A percentile compares a stretch with the other conserved stretches of the same genome.
These are phyloP conservation scores for Ophiorrhiza pumila DNA, from an alignment of 257 asterid species.

Conservation along the genomic window DNA sequence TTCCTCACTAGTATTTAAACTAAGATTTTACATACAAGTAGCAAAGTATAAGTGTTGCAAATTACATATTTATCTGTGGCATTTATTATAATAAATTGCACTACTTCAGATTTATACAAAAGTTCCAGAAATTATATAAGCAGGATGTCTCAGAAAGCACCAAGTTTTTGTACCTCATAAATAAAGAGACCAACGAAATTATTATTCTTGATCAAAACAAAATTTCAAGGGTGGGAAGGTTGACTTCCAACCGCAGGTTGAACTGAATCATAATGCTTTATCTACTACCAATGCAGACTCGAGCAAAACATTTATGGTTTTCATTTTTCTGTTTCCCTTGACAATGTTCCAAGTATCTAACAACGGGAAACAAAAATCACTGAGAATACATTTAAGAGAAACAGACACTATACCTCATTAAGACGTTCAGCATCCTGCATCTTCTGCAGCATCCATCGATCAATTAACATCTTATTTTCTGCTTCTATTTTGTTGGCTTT, in stretches of 20 bases:
- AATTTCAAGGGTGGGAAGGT: not conserved
- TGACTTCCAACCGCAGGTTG: not conserved
- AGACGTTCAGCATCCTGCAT: conserved; percentile 94
- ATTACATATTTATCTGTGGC: not conserved
- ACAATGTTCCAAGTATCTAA: not conserved
- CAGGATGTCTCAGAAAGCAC: not conserved
- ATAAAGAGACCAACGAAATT: not conserved
- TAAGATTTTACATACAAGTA: not conserved
- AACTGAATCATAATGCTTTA: not conserved
- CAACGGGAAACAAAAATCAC: not conserved
- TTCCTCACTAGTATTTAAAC: not conserved
- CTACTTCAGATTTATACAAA: not conserved
- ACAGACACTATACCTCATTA: conserved; percentile 58
- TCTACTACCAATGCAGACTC: not conserved
- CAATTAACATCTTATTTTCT: conserved; percentile 80
- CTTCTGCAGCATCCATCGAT: conserved; percentile 88
- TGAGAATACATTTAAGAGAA: not conserved
- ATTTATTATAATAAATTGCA: not conserved
- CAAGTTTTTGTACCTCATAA: not conserved
- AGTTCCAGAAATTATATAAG: not conserved
- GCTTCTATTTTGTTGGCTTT: conserved; percentile 71
- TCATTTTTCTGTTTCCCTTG: not conserved
- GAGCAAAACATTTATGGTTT: not conserved
- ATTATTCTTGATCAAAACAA: not conserved
- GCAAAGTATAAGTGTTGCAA: not conserved